phyloP scores from a whole-genome alignment of 352 stramenopile genomes.

The Plasmopara halstedii region DNA sequence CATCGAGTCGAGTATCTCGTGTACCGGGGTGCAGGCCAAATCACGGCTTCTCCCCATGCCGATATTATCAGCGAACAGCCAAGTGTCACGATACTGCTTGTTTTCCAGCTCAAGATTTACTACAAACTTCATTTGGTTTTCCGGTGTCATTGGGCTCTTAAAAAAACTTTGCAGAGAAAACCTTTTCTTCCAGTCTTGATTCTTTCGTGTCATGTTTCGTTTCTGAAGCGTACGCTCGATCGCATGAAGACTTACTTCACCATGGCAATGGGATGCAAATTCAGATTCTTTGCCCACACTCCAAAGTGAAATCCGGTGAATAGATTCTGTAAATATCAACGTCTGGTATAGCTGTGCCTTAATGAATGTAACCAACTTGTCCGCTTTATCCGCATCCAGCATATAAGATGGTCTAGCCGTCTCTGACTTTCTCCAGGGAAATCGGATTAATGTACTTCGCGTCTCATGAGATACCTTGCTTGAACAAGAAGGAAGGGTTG shows the following conservation, averaged over 20 bases:
- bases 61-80: constrained; percentile 65
- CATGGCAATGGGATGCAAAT: constrained; percentile 46
- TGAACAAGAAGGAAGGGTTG: constrained; percentile 47
- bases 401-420: constrained; percentile 37
- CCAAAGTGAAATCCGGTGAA: constrained; percentile 55
- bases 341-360: constrained; percentile 44
- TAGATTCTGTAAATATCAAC: constrained; percentile 59
- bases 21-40: constrained; percentile 45
- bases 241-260: constrained; percentile 36
- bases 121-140: constrained; percentile 59
- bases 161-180: constrained; percentile 75
- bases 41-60: constrained; percentile 57
- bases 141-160: constrained; percentile 43
- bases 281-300: constrained; percentile 59
- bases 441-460: constrained; percentile 59
- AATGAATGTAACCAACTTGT: constrained; percentile 31
- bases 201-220: constrained; percentile 38
- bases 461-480: constrained; percentile 44
- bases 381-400: constrained; percentile 17
- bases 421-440: constrained; percentile 45
- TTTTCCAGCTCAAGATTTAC: constrained; percentile 65
- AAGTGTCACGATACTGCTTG: constrained; percentile 34
- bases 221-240: constrained; percentile 32
- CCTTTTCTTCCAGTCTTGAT: constrained; percentile 72
- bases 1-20: constrained; percentile 52